A percentile compares a stretch with the other conserved stretches of the same genome.
Conservation (phyloP, 352 stramenopile genomes). For the Pythium utonaiense region DNA sequence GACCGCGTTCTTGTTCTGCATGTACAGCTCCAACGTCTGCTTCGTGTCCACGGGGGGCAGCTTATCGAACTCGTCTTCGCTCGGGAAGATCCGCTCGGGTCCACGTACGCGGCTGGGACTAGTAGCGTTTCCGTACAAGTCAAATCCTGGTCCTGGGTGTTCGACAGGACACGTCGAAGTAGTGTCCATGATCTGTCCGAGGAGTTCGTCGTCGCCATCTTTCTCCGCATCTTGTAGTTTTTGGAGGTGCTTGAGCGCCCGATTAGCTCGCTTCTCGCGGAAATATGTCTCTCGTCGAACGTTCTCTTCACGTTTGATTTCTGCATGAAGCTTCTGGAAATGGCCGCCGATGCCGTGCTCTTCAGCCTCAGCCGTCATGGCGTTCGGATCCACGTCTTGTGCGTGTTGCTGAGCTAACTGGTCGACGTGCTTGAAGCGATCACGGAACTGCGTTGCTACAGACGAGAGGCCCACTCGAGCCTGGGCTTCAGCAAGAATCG, state of each 20-base stretch:
- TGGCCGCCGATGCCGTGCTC: conserved; percentile 53
- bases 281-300: conserved; percentile 7
- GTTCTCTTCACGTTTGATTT: conserved; percentile 31
- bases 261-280: not conserved
- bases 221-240: conserved; percentile 12
- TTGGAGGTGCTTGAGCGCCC: conserved; percentile 6
- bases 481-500: conserved; percentile 36
- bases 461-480: conserved; percentile 40
- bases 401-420: conserved; percentile 43
- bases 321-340: conserved; percentile 54
- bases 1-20: conserved; percentile 56
- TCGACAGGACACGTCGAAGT: conserved; percentile 29
- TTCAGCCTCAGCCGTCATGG: not conserved
- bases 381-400: conserved; percentile 13
- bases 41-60: conserved; percentile 62
- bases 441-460: conserved; percentile 47
- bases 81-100: conserved; percentile 43
- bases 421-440: conserved; percentile 63
- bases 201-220: conserved; percentile 18
- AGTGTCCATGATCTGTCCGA: conserved; percentile 10
- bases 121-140: conserved; percentile 29
- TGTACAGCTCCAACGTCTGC: conserved; percentile 44
- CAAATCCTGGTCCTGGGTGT: conserved; percentile 30
- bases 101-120: conserved; percentile 4
- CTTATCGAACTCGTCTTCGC: conserved; percentile 43